Evolutionary conservation across 352 stramenopile genomes (phyloP), one percentile per base, ranked within the genome.

Genomic region (Pythium insidiosum): DNA sequence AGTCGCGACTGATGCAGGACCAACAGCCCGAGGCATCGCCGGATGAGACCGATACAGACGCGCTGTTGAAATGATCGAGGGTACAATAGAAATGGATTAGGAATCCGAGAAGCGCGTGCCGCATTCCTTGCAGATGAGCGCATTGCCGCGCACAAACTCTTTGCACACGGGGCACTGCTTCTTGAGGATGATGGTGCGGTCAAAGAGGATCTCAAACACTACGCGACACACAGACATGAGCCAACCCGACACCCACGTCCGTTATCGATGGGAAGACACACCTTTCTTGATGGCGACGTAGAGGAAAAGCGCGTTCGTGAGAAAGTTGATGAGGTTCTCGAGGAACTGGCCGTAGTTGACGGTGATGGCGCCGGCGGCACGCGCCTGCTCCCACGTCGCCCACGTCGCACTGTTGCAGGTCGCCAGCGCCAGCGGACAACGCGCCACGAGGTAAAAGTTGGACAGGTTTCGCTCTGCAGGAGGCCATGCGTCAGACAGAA

Each of bases 211-310:
- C 21, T 82, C 73, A 5, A 84, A 55, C 13, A 67, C 68, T 80
- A 42, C 38, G 5, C 24, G 4, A 26, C 12, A 7, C 35, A 1
- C 28, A 23, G 30, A 1, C 22, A 24, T 13, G 18, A 40, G 3
- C 10, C 20, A 23, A 34, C 6, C 13, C 2, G 13, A 19, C 7
- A 38, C 19, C 22, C 16, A 44, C 23, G 10, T 18, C 13, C 5
- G 10, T 1, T 19, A 36, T 28, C 18, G 47, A 23, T 9, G 4
- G n/a, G 23, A 19, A 30, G 5, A 38, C 55, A 19, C 38, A 80
- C 67, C 63, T 66, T 86, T 81, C 48, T 86, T 86, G 40, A 86
- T 70, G 15, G 73, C 68, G 35, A 82, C 50, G 56, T 82, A 86
- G 22, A 86, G 57, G 43, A 86, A 86, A 18, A 86, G 56, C 6